Base-by-base conservation (phyloP, 2,329 filamentous ascomycete species). In the Ceratocystis papillata region DNA sequence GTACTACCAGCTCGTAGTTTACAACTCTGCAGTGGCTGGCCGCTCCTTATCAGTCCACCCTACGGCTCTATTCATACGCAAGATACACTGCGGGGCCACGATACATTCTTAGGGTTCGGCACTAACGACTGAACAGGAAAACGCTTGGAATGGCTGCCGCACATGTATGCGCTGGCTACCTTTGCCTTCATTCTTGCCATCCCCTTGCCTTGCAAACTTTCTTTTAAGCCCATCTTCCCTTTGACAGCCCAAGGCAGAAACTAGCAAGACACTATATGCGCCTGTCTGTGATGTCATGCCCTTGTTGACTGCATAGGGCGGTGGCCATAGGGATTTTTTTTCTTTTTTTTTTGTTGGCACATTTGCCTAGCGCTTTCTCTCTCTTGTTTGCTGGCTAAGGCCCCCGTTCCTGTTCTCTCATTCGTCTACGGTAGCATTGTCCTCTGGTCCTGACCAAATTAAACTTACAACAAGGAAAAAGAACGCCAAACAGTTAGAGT, bases 381-480 rank as follows among this genome's bases (percentile, higher is more conserved):
- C 20, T 28, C 22, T 55, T 25, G 22, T 25, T 6, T 17, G 48
- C 48, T 22, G 28, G 28, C 5, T 5, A 28, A 28, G 28, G 28
- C 28, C 33, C 33, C 53, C 28, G 22, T 8, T 57, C 53, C 17
- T 30, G 28, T 59, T 20, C 12, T 59, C 53, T 59, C 53, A 59
- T n/a, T 59, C 28, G 12, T 22, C 53, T 12, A 17, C 7, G 25
- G 12, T 59, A 5, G 53, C 53, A 59, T 59, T 59, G 22, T 59
- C 53, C 53, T 59, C 53, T 20, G 28, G 53, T 59, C 53, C 53
- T 59, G 53, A 33, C 28, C 53, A 59, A 59, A 59, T 59, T 59
- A 59, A 59, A 59, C 28, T 59, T n/a, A 59, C 28, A 59, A 30
- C 53, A 7, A 59, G 22, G 53, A 33, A 37, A 33, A 25, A 33